These are phyloP conservation scores for Aureobasidium sp. DNA, from an alignment of 2,329 filamentous ascomycete genomes.

Conservation along the genomic window DNA sequence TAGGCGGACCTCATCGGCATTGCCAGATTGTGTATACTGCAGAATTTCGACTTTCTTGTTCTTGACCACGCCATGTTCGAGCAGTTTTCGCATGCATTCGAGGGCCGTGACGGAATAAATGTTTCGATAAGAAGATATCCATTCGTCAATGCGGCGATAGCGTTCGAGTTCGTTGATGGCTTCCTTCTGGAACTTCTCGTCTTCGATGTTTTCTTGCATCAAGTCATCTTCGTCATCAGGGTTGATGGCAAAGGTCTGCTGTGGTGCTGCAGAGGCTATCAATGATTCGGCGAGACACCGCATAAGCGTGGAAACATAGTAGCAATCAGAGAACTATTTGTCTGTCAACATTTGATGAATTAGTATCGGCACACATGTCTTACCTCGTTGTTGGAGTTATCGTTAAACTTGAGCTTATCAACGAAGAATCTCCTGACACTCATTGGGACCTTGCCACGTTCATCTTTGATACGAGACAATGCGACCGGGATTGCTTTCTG, in stretches of 20 bases:
- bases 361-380: slow-evolving; percentile 12
- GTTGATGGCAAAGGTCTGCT: slow-evolving; percentile 26
- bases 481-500: slow-evolving; percentile 77
- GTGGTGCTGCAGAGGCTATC: slow-evolving; percentile 28
- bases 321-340: slow-evolving; percentile 68
- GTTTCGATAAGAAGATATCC: slow-evolving; percentile 59
- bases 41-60: slow-evolving; percentile 51
- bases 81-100: slow-evolving; percentile 51
- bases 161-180: slow-evolving; percentile 56
- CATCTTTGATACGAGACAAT: slow-evolving; percentile 69
- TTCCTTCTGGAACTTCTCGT: slow-evolving; percentile 48
- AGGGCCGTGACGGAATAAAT: slow-evolving; percentile 55
- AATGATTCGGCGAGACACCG: slow-evolving; percentile 51
- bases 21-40: slow-evolving; percentile 53
- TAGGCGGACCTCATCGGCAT: slow-evolving; percentile 53
- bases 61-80: slow-evolving; percentile 46
- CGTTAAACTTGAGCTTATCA: slow-evolving; percentile 85
- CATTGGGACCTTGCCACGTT: slow-evolving; percentile 67
- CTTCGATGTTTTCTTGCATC: slow-evolving; percentile 30
- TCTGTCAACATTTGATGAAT: slow-evolving; percentile 9
- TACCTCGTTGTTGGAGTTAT: slow-evolving; percentile 76
- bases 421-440: slow-evolving; percentile 76
- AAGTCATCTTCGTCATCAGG: slow-evolving; percentile 42
- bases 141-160: slow-evolving; percentile 58
- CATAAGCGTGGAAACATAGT: slow-evolving; percentile 80